These are phyloP conservation scores for Diaporthe velutina DNA, from an alignment of 2,329 filamentous ascomycete species.

Conservation along the genomic window DNA sequence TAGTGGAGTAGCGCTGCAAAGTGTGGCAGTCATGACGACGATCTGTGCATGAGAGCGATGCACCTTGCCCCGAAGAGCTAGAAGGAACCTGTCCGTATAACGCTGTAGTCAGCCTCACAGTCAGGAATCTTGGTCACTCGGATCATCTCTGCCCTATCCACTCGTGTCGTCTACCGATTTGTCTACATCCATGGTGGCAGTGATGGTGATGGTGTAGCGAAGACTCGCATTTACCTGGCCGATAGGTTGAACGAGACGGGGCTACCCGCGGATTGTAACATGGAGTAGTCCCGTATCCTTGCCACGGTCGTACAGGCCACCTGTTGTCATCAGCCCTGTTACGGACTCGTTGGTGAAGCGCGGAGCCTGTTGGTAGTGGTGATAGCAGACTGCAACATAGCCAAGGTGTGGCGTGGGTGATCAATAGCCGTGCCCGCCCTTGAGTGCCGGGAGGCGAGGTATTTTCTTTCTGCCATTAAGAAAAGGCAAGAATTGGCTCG, in stretches of 20 bases:
- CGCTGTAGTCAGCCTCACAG: conserved; percentile 1
- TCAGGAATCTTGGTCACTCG: background rate
- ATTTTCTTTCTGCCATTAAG: conserved; percentile 3
- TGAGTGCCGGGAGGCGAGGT: background rate
- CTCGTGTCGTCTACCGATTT: conserved; percentile 2
- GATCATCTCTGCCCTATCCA: conserved; percentile 4
- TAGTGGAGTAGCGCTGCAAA: background rate
- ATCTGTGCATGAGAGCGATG: background rate
- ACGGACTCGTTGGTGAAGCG: background rate
- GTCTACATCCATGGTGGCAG: background rate
- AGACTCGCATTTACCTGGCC: conserved; percentile 7
- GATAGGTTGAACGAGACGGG: conserved; percentile 15
- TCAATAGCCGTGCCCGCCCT: conserved; percentile 4
- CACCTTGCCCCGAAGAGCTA: conserved; percentile 6
- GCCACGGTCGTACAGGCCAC: background rate
- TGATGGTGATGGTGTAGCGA: conserved; percentile 22
- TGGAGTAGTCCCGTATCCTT: background rate
- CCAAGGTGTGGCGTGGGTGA: background rate
- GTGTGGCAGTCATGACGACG: background rate
- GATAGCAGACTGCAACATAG: conserved; percentile 5
- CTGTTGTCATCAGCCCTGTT: conserved; percentile 4
- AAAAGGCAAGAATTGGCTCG: background rate
- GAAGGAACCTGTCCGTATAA: background rate
- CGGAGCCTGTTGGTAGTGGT: background rate
- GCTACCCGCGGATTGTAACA: conserved; percentile 22